Conservation (phyloP, 768 basidiomycete species). For the Arthromyces matolae region DNA sequence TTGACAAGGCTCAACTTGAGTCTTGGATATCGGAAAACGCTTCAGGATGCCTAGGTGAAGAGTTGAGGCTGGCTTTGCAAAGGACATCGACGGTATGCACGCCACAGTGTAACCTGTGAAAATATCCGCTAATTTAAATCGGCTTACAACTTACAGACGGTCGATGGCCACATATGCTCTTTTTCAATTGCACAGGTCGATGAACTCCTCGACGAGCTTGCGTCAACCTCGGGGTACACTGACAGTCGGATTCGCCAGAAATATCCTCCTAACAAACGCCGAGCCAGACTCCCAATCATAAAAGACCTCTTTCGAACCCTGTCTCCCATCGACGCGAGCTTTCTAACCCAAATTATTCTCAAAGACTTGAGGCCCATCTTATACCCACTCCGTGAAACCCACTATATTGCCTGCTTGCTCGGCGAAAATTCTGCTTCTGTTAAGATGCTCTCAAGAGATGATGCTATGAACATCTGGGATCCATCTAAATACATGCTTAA, state of each 20-base stretch:
- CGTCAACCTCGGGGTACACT: constrained; percentile 61
- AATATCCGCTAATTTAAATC: neutral
- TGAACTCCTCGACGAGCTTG: constrained; percentile 68
- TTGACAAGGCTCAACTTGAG: constrained; percentile 28
- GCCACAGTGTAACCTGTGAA: neutral
- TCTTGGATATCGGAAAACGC: constrained; percentile 39
- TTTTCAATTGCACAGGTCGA: constrained; percentile 54
- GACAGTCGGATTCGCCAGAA: constrained; percentile 39
- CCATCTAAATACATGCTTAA: constrained; percentile 46
- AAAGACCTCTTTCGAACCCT: constrained; percentile 56
- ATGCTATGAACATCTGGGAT: constrained; percentile 77
- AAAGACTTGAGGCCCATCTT: constrained; percentile 81
- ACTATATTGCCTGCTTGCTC: constrained; percentile 48
- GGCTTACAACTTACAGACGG: constrained; percentile 24
- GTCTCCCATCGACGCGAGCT: constrained; percentile 58
- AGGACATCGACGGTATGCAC: constrained; percentile 36
- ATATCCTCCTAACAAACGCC: constrained; percentile 21
- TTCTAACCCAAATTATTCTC: constrained; percentile 83
- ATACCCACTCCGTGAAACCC: constrained; percentile 56
- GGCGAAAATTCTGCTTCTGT: constrained; percentile 57
- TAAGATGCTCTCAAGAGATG: constrained; percentile 49
- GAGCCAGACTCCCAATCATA: constrained; percentile 38
- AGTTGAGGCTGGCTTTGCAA: constrained; percentile 48
- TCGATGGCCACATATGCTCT: constrained; percentile 32
- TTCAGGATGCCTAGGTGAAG: constrained; percentile 69